Conservation (phyloP, 129 eudicot species). For the Centrapalus pauciflorus region DNA sequence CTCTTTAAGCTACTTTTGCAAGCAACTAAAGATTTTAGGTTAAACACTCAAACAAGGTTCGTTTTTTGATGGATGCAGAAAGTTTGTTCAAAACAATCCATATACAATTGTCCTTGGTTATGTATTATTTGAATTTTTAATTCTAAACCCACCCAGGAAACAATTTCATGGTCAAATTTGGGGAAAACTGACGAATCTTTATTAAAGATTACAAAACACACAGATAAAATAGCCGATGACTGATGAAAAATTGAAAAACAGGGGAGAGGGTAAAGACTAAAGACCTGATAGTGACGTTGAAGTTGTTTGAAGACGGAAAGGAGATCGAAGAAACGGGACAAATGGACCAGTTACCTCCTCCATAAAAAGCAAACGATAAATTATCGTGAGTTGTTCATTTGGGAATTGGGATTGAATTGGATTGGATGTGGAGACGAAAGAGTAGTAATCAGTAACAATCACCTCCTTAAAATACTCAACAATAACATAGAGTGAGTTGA, state of each 20-base stretch:
- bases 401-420: neutral
- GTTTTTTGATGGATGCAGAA: neutral
- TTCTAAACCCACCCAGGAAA: neutral
- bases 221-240: neutral
- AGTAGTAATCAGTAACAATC: neutral
- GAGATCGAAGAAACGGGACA: neutral
- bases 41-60: neutral
- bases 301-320: neutral
- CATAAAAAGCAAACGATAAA: neutral
- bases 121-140: neutral
- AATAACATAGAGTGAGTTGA: neutral
- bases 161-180: neutral
- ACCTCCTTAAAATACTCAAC: neutral
- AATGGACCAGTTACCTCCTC: neutral
- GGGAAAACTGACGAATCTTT: neutral
- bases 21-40: neutral
- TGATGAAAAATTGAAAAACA: neutral
- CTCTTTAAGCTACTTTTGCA: neutral
- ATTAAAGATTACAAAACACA: neutral
- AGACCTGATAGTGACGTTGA: slow-evolving; percentile 23
- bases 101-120: neutral
- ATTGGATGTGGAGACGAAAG: slow-evolving; percentile 2
- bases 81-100: neutral
- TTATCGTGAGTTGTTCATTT: neutral
- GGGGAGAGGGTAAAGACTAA: neutral